Base-by-base conservation (phyloP, 2,329 filamentous ascomycete species). In the Thelonectria discophora region DNA sequence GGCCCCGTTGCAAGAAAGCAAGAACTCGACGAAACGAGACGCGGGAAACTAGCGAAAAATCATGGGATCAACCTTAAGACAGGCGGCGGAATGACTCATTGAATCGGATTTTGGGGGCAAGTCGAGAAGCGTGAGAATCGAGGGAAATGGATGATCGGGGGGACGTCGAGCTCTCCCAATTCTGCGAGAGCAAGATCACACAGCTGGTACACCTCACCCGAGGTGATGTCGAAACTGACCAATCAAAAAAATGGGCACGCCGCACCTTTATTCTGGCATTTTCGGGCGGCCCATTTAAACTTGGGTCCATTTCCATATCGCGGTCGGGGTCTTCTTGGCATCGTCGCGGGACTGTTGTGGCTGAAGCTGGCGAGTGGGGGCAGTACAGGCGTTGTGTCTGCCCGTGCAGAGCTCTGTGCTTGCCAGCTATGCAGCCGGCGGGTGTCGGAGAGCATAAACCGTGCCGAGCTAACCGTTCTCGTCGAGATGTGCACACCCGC, bases 211-310 rank as follows among this genome's bases (percentile, higher is more conserved):
- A 71, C 69, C 67, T 75, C 72, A 69, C 66, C 67, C 67, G 66
- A 75, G 70, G 71, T 74, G 74, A 74, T 70, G 74, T 72, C 68
- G 71, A 66, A 34, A 58, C 67, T 53, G 72, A 67, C 76, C 76
- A 78, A 78, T 78, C 75, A 78, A 70, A 78, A 78, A 77, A 76
- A 69, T 73, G 74, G 70, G 71, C 74, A 70, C 70, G 67, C 62
- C 63, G 66, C 68, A 72, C 68, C 67, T 70, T 75, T 74, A 71
- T 75, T 76, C 73, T 74, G 64, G 67, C 69, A 70, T 73, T 75
- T 69, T 67, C 65, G 70, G 69, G 42, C 11, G 62, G 69, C 70
- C 72, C 71, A 72, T 73, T 74, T 76, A 74, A 71, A 66, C 63
- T 58, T 71, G 58, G 64, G 60, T 55, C 66, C 69, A 37, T 37